phyloP scores from a whole-genome alignment of 257 asterid genomes.

The Jaltomata sinuosa region DNA sequence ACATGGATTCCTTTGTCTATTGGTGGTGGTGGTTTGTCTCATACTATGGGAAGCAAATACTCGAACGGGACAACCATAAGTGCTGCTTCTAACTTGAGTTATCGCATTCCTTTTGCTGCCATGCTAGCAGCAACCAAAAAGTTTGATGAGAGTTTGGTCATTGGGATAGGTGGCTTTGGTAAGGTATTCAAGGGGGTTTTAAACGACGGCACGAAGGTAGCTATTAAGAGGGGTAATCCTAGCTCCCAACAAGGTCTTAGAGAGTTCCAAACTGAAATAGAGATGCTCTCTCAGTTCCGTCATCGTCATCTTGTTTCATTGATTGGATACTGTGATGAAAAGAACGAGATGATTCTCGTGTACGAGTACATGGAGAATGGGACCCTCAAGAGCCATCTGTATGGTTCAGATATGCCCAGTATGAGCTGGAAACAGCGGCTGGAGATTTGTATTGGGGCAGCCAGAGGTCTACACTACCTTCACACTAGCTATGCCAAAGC shows the following conservation, averaged over 20 bases:
- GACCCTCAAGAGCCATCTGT: conserved; percentile 39
- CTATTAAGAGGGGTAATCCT: conserved; percentile 47
- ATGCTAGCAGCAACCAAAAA: conserved; percentile 47
- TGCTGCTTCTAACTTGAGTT: conserved; percentile 10
- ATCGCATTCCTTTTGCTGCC: conserved; percentile 40
- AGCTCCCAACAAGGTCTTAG: conserved; percentile 42
- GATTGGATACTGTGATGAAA: conserved; percentile 26
- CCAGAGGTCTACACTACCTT: conserved; percentile 52
- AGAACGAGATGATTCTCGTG: conserved; percentile 47
- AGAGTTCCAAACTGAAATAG: conserved; percentile 46
- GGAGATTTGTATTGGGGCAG: conserved; percentile 54
- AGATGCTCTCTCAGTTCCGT: conserved; percentile 45
- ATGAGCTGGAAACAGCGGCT: conserved; percentile 54
- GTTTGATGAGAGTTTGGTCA: conserved; percentile 37
- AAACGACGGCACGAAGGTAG: conserved; percentile 29
- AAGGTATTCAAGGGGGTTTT: conserved; percentile 41
- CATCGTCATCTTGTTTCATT: conserved; percentile 42
- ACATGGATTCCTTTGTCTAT: conserved; percentile 10
- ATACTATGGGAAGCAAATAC: conserved; percentile 1
- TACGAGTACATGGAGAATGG: conserved; percentile 64
- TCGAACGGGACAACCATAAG: not conserved
- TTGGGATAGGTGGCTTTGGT: conserved; percentile 53
- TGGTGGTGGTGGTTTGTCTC: not conserved
- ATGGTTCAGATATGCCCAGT: conserved; percentile 33
- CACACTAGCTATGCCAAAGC: conserved; percentile 41